These are phyloP conservation scores for Chalciporus piperatus DNA, from an alignment of 768 basidiomycete genomes.

Conservation along the genomic window DNA sequence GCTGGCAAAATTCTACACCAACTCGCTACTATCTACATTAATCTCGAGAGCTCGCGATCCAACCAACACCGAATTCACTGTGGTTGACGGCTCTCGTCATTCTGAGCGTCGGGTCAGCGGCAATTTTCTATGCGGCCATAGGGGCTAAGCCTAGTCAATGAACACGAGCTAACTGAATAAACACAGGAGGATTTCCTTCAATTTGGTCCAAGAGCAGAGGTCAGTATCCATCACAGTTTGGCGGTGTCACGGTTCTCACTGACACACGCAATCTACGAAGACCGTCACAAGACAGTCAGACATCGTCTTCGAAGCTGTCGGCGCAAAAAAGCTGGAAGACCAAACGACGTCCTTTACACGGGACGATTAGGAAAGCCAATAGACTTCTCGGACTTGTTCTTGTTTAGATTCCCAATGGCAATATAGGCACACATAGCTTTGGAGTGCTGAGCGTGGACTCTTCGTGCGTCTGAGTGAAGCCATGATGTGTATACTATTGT, in stretches of 20 bases:
- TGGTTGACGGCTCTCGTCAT: slow-evolving; percentile 21
- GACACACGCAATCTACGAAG: slow-evolving; percentile 2
- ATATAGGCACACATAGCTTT: not conserved
- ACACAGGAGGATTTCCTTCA: slow-evolving; percentile 11
- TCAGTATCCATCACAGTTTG: not conserved
- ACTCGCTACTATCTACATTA: slow-evolving; percentile 34
- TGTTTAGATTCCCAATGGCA: not conserved
- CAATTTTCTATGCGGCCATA: not conserved
- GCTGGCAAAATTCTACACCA: slow-evolving; percentile 35
- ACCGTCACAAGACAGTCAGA: slow-evolving; percentile 15
- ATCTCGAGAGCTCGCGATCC: slow-evolving; percentile 27
- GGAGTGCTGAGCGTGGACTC: not conserved
- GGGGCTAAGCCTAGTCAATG: not conserved
- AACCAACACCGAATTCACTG: slow-evolving; percentile 17
- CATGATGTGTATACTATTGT: slow-evolving; percentile 4
- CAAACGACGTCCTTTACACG: slow-evolving; percentile 1
- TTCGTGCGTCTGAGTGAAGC: slow-evolving; percentile 1
- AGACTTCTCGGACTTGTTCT: not conserved
- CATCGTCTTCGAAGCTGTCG: slow-evolving; percentile 18
- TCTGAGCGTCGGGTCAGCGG: slow-evolving; percentile 19
- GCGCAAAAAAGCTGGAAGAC: slow-evolving; percentile 13
- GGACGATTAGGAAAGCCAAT: not conserved
- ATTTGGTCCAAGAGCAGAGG: slow-evolving; percentile 12
- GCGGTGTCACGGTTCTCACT: not conserved
- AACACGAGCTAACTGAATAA: slow-evolving; percentile 7